A percentile compares a stretch with the other conserved stretches of the same genome.
These are phyloP conservation scores for Acorus gramineus DNA, from an alignment of 106 monocot species.

Conservation along the genomic window DNA sequence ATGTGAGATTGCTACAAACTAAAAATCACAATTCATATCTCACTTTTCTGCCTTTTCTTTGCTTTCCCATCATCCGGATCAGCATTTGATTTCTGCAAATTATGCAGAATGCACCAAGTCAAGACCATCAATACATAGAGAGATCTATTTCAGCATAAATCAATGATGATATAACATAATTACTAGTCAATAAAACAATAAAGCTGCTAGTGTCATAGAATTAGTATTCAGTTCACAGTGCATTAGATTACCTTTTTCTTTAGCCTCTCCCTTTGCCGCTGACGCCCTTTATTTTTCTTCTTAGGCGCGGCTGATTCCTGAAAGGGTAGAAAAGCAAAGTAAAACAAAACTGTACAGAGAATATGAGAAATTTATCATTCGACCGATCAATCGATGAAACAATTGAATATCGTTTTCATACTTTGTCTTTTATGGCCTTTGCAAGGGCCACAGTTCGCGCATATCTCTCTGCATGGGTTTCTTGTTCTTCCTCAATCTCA, in stretches of 20 bases:
- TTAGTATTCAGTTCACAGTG: background rate
- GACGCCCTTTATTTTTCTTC: slow-evolving; percentile 48
- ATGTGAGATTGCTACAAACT: no score
- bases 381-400: background rate
- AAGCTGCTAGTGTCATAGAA: no score
- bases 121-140: background rate
- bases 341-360: slow-evolving; percentile 1
- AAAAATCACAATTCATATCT: background rate
- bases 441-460: slow-evolving; percentile 68
- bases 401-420: background rate
- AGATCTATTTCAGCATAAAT: background rate
- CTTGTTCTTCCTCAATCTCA: slow-evolving; percentile 86
- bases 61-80: background rate
- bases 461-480: slow-evolving; percentile 95
- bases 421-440: slow-evolving; percentile 20
- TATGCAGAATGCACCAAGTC: background rate
- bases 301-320: slow-evolving; percentile 30
- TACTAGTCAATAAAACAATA: background rate
- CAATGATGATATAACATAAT: no score
- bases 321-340: background rate
- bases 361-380: background rate
- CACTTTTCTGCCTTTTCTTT: slow-evolving; percentile 22
- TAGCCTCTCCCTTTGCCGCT: slow-evolving; percentile 30
- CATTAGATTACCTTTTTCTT: slow-evolving; percentile 36
- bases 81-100: slow-evolving; percentile 6